These are phyloP conservation scores for Fraxinus angustifolia DNA, from an alignment of 305 asterid genomes.

Conservation along the genomic window DNA sequence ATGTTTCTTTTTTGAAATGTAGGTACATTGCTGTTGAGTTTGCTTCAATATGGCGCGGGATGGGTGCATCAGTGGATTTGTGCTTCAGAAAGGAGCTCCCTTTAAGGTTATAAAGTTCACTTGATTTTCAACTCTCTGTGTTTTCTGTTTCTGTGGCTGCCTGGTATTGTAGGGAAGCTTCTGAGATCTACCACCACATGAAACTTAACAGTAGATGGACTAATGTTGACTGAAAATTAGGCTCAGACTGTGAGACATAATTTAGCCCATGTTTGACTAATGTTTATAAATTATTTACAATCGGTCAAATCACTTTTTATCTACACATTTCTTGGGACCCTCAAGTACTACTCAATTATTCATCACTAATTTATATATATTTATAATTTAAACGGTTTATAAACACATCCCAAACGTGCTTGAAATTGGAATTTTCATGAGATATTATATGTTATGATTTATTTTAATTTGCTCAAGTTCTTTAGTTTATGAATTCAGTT, in stretches of 20 bases:
- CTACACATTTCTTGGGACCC: not conserved
- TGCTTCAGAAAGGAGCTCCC: conserved; percentile 94
- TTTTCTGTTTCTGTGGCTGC: not conserved
- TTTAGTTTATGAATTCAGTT: not conserved
- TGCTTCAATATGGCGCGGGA: conserved; percentile 99
- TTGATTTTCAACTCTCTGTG: conserved; percentile 10
- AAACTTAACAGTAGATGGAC: not conserved
- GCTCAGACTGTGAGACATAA: not conserved
- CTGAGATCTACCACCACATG: not conserved
- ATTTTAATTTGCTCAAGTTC: not conserved
- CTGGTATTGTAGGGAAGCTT: conserved; percentile 5
- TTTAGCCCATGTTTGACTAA: not conserved
- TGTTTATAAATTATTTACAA: not conserved
- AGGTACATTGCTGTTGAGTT: conserved; percentile 99
- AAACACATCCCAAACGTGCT: not conserved
- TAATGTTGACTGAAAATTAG: not conserved
- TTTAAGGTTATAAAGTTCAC: conserved; percentile 52
- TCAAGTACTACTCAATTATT: not conserved
- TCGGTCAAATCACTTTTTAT: not conserved
- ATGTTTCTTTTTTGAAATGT: conserved; percentile 10
- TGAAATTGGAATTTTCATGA: not conserved
- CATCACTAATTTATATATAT: not conserved
- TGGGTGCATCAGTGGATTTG: conserved; percentile 85
- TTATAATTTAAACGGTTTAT: too few relatives aligned
- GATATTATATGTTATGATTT: not conserved